Conservation (phyloP, 306 rosid genomes). For the Trifolium dubium region DNA sequence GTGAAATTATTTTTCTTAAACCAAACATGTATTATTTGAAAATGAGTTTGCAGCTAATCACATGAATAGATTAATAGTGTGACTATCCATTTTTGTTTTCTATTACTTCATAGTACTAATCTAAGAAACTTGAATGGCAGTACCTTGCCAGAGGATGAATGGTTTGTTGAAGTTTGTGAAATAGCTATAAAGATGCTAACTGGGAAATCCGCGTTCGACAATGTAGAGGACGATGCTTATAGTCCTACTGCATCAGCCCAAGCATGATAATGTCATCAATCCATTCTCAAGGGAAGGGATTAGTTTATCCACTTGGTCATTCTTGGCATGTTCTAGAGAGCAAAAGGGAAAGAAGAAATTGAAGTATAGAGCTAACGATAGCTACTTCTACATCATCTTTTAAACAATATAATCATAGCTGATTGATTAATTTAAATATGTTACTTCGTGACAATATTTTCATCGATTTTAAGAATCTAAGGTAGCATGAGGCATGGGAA, state of each 20-base stretch:
- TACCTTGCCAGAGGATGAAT: slow-evolving; percentile 82
- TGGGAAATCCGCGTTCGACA: slow-evolving; percentile 69
- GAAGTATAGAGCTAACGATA: slow-evolving; percentile 23
- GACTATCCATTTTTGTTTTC: neutral
- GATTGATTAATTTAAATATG: slow-evolving; percentile 22
- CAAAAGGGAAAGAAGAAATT: slow-evolving; percentile 1
- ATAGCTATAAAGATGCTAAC: slow-evolving; percentile 78
- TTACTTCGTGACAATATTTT: neutral
- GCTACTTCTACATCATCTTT: slow-evolving; percentile 31
- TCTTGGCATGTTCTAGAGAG: slow-evolving; percentile 15
- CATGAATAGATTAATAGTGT: neutral
- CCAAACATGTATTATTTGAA: neutral
- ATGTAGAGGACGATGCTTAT: slow-evolving; percentile 55
- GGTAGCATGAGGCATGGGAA: neutral
- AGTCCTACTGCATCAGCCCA: slow-evolving; percentile 68
- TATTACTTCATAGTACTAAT: slow-evolving; percentile 22
- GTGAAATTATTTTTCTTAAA: neutral
- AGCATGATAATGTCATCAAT: slow-evolving; percentile 53
- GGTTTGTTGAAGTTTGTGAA: slow-evolving; percentile 93
- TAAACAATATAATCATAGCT: slow-evolving; percentile 13
- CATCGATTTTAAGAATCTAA: neutral
- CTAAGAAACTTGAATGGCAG: slow-evolving; percentile 49
- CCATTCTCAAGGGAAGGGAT: slow-evolving; percentile 60
- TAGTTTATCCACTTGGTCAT: slow-evolving; percentile 33
- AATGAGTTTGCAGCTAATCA: neutral